A percentile compares a stretch with the other conserved stretches of the same genome.
These are phyloP conservation scores for Malus orientalis DNA, from an alignment of 306 rosid species.

Conservation along the genomic window DNA sequence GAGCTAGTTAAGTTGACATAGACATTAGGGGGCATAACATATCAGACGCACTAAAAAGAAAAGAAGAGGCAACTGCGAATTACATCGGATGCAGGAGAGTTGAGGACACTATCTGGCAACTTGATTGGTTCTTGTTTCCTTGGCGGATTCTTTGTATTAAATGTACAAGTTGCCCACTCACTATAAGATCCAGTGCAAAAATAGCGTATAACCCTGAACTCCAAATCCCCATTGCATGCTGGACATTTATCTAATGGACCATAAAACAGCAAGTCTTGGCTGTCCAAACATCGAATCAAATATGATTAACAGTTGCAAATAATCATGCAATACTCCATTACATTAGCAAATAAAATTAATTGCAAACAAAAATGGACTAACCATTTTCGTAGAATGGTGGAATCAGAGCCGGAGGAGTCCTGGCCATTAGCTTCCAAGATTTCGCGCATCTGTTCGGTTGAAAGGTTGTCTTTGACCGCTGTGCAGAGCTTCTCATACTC, in stretches of 20 bases:
- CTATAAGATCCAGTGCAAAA: slow-evolving; percentile 58
- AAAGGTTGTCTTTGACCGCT: slow-evolving; percentile 41
- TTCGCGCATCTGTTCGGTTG: slow-evolving; percentile 49
- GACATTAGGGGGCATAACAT: neutral
- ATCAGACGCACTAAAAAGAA: neutral
- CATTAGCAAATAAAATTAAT: neutral
- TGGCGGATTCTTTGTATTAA: slow-evolving; percentile 59
- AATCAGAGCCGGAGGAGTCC: slow-evolving; percentile 50
- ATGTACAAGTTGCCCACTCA: slow-evolving; percentile 77
- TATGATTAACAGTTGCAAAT: too few relatives aligned
- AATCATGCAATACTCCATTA: neutral
- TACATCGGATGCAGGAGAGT: slow-evolving; percentile 51
- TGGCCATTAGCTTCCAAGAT: slow-evolving; percentile 53
- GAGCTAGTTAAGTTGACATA: neutral
- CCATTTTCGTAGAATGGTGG: slow-evolving; percentile 47
- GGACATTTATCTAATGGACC: slow-evolving; percentile 65
- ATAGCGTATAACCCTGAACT: slow-evolving; percentile 52
- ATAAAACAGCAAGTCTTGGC: slow-evolving; percentile 71
- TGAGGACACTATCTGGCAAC: slow-evolving; percentile 57
- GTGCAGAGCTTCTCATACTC: slow-evolving; percentile 55
- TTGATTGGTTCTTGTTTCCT: slow-evolving; percentile 51
- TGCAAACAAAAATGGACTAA: slow-evolving; percentile 3
- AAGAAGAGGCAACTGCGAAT: neutral
- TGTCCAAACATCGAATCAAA: slow-evolving; percentile 19
- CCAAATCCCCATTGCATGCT: slow-evolving; percentile 61